Conservation (phyloP, 2,329 filamentous ascomycete species). For the Aspergillus candidus region DNA sequence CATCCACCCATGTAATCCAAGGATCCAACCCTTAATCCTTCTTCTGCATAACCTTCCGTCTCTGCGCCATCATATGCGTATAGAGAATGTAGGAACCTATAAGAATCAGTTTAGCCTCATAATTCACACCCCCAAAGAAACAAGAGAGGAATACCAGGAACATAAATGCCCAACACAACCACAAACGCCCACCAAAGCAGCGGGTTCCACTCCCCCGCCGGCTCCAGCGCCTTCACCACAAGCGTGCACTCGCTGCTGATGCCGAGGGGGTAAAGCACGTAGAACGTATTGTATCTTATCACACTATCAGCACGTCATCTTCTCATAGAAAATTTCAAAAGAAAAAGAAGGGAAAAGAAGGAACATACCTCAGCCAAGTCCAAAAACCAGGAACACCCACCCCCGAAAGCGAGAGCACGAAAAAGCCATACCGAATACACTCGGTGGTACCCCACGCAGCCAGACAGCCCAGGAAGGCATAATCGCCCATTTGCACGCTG, state of each 20-base stretch:
- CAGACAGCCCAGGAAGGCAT: constrained; percentile 49
- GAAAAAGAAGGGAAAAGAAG: not conserved
- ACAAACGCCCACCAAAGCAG: constrained; percentile 57
- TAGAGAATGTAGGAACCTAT: constrained; percentile 75
- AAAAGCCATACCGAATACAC: constrained; percentile 88
- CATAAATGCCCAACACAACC: constrained; percentile 64
- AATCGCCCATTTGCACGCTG: constrained; percentile 29
- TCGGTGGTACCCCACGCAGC: constrained; percentile 86
- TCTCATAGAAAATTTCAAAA: not conserved
- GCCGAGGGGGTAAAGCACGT: constrained; percentile 84
- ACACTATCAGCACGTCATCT: constrained; percentile 3
- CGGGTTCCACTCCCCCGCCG: constrained; percentile 47
- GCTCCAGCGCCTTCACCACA: constrained; percentile 63
- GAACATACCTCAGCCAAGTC: constrained; percentile 53
- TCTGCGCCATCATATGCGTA: constrained; percentile 90
- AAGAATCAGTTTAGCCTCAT: constrained; percentile 9
- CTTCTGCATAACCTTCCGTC: constrained; percentile 68
- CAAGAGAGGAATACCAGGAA: constrained; percentile 56
- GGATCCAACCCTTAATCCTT: constrained; percentile 26
- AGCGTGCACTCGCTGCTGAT: constrained; percentile 82
- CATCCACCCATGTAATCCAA: not conserved
- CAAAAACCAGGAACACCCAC: constrained; percentile 58
- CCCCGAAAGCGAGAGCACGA: constrained; percentile 59
- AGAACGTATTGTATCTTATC: constrained; percentile 74
- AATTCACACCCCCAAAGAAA: too few species aligned